These are phyloP conservation scores for Vitis hybrid DNA, from an alignment of 177 flowering plant species.

Conservation along the genomic window DNA sequence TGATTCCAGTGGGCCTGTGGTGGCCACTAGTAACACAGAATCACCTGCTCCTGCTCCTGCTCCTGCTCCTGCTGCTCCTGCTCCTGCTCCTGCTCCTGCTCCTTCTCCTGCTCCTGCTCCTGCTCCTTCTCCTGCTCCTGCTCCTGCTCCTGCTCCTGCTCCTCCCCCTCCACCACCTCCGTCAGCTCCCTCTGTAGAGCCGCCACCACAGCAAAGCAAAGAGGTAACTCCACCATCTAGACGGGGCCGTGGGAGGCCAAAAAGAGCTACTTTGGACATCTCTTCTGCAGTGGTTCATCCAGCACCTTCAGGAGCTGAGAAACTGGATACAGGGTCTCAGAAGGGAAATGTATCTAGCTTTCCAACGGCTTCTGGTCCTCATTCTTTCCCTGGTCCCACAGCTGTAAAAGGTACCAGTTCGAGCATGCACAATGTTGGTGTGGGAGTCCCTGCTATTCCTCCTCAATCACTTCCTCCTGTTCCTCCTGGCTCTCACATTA, in stretches of 20 bases:
- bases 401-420: not conserved
- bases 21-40: conserved; percentile 23
- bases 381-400: not conserved
- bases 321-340: conserved; percentile 32
- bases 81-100: conserved; percentile 4
- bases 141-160: conserved; percentile 5
- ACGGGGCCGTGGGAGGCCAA: conserved; percentile 97
- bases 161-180: conserved; percentile 4
- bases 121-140: not conserved
- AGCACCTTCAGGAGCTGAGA: conserved; percentile 30
- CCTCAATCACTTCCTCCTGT: not conserved
- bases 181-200: conserved; percentile 13
- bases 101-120: conserved; percentile 5
- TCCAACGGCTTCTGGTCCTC: not conserved
- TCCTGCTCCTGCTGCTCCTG: conserved; percentile 1
- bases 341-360: conserved; percentile 8
- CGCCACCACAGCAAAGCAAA: conserved; percentile 19
- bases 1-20: conserved; percentile 29
- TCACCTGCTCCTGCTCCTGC: conserved; percentile 17
- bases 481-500: conserved; percentile 2
- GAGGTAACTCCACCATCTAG: conserved; percentile 59
- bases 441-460: not conserved
- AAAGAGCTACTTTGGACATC: conserved; percentile 38
- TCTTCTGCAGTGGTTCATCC: conserved; percentile 30
- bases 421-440: conserved; percentile 6